A percentile compares a stretch with the other conserved stretches of the same genome.
These are phyloP conservation scores for Fusarium sp. DNA, from an alignment of 2,329 filamentous ascomycete genomes.

Conservation along the genomic window DNA sequence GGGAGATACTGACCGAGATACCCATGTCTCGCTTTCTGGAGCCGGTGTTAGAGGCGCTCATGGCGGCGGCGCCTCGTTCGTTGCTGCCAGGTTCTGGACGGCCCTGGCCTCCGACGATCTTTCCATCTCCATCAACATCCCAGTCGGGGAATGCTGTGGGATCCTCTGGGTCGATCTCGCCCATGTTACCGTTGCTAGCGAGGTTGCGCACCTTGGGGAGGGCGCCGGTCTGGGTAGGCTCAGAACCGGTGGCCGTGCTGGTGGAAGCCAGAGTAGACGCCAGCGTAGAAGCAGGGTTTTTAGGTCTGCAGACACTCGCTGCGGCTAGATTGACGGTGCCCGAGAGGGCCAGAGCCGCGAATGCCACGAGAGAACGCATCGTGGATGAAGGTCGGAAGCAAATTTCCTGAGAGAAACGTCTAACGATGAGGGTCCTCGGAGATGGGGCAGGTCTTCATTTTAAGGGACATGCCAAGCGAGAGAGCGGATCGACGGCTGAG, in stretches of 20 bases:
- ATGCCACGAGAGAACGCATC: slow-evolving; percentile 15
- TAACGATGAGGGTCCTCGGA: not conserved
- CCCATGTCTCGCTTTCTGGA: slow-evolving; percentile 6
- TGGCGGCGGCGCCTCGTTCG: not conserved
- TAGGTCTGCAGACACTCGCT: not conserved
- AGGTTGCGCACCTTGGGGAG: not conserved
- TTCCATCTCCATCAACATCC: not conserved
- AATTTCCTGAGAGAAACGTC: not conserved
- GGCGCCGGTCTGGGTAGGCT: not conserved
- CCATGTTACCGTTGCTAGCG: slow-evolving; percentile 4
- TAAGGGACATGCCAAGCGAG: not conserved
- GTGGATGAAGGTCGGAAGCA: not conserved
- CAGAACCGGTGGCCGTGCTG: not conserved
- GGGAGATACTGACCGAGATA: slow-evolving; percentile 5
- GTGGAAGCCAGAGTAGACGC: not conserved
- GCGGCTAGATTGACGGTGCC: not conserved
- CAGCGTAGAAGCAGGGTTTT: not conserved
- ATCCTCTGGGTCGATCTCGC: not conserved
- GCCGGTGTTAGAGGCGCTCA: not conserved
- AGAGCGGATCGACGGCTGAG: not conserved
- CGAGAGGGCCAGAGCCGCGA: slow-evolving; percentile 16
- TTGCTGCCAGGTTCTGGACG: not conserved
- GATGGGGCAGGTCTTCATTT: not conserved
- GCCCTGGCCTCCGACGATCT: slow-evolving; percentile 3
- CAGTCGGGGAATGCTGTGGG: slow-evolving; percentile 8